Evolutionary conservation across 163 green algal species (phyloP).

Genomic region (Scenedesmus sp.): DNA sequence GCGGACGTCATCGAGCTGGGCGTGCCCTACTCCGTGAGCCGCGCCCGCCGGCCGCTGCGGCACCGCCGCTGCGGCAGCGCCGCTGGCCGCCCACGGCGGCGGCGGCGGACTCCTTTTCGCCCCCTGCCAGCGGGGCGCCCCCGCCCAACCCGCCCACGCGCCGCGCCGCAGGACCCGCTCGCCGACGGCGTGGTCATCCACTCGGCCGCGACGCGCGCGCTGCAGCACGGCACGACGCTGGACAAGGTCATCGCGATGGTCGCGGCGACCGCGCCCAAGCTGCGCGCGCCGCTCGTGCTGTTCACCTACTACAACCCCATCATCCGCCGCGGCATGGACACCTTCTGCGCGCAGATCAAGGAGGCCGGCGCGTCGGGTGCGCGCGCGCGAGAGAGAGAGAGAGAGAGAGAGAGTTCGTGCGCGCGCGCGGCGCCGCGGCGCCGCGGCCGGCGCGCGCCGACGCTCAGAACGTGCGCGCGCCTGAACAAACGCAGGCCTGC

Average conservation of each 20-base stretch:
- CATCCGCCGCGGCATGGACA: constrained; percentile 81
- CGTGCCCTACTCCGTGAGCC: constrained; percentile 92
- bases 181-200: constrained; percentile 97
- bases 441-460: too few species aligned
- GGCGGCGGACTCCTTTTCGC: not conserved
- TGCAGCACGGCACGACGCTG: constrained; percentile 83
- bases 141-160: not conserved
- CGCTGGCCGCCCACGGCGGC: not conserved
- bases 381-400: too few species aligned
- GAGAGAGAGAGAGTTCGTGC: too few species aligned
- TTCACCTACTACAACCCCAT: constrained; percentile 99
- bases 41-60: not conserved
- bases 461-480: too few species aligned
- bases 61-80: not conserved
- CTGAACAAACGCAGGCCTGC: constrained; percentile 68
- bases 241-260: constrained; percentile 85
- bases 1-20: constrained; percentile 98
- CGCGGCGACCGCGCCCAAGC: constrained; percentile 49
- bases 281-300: constrained; percentile 92
- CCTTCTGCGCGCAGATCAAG: constrained; percentile 84
- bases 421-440: too few species aligned
- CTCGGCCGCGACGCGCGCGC: constrained; percentile 85
- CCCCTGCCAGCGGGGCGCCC: not conserved
- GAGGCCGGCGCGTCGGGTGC: constrained; percentile 79
- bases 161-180: constrained; percentile 86